A percentile compares a stretch with the other conserved stretches of the same genome.
Conservation (phyloP, 192 early-diverging fungal species). For the Backusella psychrophila region DNA sequence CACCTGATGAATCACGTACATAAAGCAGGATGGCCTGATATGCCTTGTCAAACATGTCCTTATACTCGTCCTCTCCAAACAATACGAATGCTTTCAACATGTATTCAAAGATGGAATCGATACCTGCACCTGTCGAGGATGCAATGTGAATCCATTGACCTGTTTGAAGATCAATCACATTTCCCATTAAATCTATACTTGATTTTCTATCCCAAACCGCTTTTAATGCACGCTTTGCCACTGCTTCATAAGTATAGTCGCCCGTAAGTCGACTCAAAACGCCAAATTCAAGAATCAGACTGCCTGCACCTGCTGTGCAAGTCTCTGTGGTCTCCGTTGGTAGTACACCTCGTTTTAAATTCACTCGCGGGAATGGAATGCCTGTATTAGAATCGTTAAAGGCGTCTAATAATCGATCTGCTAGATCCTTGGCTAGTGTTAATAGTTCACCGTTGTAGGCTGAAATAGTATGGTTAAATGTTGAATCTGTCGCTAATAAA, state of each 20-base stretch:
- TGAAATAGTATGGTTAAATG: conserved; percentile 55
- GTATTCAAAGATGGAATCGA: conserved; percentile 96
- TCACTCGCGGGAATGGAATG: conserved; percentile 84
- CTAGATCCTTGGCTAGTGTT: conserved; percentile 78
- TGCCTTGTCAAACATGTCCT: conserved; percentile 69
- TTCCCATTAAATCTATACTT: conserved; percentile 75
- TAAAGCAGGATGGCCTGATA: conserved; percentile 68
- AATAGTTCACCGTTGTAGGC: conserved; percentile 82
- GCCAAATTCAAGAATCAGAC: conserved; percentile 91
- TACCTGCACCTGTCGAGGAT: conserved; percentile 83
- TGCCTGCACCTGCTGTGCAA: conserved; percentile 87
- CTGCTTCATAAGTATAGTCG: conserved; percentile 71
- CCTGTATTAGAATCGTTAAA: conserved; percentile 79
- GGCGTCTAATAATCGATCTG: conserved; percentile 80
- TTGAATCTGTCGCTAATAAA: conserved; percentile 70
- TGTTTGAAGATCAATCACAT: conserved; percentile 69
- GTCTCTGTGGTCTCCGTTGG: conserved; percentile 68
- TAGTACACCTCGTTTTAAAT: conserved; percentile 72
- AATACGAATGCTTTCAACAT: conserved; percentile 85
- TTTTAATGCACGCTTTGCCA: conserved; percentile 62
- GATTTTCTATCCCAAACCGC: conserved; percentile 81
- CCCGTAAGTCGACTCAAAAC: conserved; percentile 83
- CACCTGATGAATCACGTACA: conserved; percentile 58
- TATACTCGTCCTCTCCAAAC: conserved; percentile 81
- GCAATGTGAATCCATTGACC: conserved; percentile 72